Evolutionary conservation across 2,329 filamentous ascomycete genomes (phyloP).

Genomic region (Talaromyces sp.): DNA sequence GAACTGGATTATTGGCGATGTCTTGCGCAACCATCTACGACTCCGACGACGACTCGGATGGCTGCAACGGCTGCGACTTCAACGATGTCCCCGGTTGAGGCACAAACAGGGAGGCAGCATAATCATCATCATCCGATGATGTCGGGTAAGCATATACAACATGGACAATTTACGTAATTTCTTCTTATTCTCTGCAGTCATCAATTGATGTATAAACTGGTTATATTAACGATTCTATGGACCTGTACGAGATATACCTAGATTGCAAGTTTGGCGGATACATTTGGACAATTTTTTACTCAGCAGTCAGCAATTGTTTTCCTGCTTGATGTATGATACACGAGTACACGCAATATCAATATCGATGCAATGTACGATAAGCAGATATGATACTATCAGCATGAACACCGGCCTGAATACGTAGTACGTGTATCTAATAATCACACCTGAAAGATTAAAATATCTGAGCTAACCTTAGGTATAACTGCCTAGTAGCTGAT

Average conservation of each 20-base stretch:
- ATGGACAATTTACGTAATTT: constrained; percentile 4
- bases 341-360: neutral
- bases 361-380: neutral
- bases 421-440: no score
- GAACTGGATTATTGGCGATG: constrained; percentile 14
- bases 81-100: neutral
- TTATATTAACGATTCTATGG: neutral
- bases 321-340: neutral
- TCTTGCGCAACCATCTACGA: constrained; percentile 6
- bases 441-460: neutral
- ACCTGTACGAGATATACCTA: neutral
- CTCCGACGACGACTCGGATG: neutral
- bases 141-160: constrained; percentile 1
- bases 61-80: neutral
- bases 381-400: neutral
- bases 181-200: neutral
- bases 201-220: neutral
- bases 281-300: neutral
- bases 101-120: neutral
- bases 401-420: neutral
- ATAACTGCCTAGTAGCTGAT: neutral
- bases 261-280: neutral
- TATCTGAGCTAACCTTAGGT: neutral
- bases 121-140: neutral
- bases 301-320: neutral